These are phyloP conservation scores for Boletus subparvulus DNA, from an alignment of 768 basidiomycete genomes.

Conservation along the genomic window DNA sequence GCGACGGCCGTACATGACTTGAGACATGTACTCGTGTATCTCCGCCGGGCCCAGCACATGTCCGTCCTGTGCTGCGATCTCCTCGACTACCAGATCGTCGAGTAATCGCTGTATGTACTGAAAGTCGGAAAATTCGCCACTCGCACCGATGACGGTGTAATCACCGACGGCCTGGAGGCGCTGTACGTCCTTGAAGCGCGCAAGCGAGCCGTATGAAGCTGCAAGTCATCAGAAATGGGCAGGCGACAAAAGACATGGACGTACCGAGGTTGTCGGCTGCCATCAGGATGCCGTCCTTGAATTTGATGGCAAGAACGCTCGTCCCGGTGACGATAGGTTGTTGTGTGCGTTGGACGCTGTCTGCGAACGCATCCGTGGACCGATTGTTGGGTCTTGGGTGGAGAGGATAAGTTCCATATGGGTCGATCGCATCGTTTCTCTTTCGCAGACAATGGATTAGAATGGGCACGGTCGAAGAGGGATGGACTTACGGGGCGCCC, in stretches of 20 bases:
- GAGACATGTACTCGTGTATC: constrained; percentile 89
- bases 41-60: constrained; percentile 83
- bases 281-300: constrained; percentile 96
- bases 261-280: constrained; percentile 95
- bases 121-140: constrained; percentile 98
- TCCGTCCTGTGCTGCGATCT: constrained; percentile 79
- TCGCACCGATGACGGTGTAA: constrained; percentile 85
- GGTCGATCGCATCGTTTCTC: constrained; percentile 76
- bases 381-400: constrained; percentile 54
- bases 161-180: constrained; percentile 84
- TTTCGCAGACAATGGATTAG: constrained; percentile 26
- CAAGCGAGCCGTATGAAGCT: constrained; percentile 97
- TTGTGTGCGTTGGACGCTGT: constrained; percentile 78
- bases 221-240: neutral
- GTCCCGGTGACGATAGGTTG: constrained; percentile 97
- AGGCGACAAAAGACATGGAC: constrained; percentile 19
- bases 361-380: constrained; percentile 55
- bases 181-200: constrained; percentile 91
- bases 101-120: constrained; percentile 85
- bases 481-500: constrained; percentile 62
- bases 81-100: constrained; percentile 73
- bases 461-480: neutral
- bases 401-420: constrained; percentile 75
- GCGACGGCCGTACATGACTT: constrained; percentile 87
- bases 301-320: constrained; percentile 92